Evolutionary conservation across 352 stramenopile species (phyloP), one percentile per base, ranked within the genome.

Genomic region (Lagenidium giganteum): DNA sequence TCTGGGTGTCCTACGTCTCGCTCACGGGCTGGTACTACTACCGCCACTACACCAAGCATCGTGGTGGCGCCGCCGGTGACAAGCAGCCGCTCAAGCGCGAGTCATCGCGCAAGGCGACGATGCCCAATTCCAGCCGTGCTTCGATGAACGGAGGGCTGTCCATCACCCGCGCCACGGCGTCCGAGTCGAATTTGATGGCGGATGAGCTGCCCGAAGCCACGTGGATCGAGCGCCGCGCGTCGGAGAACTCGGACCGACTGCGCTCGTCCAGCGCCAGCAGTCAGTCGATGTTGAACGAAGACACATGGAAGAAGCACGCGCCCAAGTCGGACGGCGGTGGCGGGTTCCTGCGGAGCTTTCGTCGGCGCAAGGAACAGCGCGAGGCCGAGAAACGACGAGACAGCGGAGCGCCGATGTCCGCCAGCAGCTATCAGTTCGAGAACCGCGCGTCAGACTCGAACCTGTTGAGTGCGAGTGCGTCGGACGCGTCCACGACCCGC

Each of bases 1-100:
- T 87, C 48, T 75, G 62, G 55, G 68, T 70, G 43, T 83, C 78
- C 14, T 90, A 90, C 66, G 50, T 75, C 31, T 83, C 78, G 49
- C 78, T 90, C 67, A 90, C 74, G 28, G 65, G 70, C 47, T 90
- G 78, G 78, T 90, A 90, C 57, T 90, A 90, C 57, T 90, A 83
- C 44, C 78, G 78, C 34, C 55, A 82, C 35, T 70, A 78, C 55
- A 70, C 87, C 48, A 90, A 90, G 57, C 67, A 71, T 13, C 66
- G 71, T 52, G 34, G 33, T 26, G 42, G 42, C 18, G 21, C 27
- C n/a, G 25, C 43, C n/a, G n/a, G n/a, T n/a, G n/a, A 32, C 28
- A 32, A 32, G 28, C 9, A 9, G 28, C 28, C 9, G 28, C 28
- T 14, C 28, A 32, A 32, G 9, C 9, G 28, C 14, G 9, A 9